phyloP scores from a whole-genome alignment of 164 flowering plant species.

The Hamamelis virginiana region DNA sequence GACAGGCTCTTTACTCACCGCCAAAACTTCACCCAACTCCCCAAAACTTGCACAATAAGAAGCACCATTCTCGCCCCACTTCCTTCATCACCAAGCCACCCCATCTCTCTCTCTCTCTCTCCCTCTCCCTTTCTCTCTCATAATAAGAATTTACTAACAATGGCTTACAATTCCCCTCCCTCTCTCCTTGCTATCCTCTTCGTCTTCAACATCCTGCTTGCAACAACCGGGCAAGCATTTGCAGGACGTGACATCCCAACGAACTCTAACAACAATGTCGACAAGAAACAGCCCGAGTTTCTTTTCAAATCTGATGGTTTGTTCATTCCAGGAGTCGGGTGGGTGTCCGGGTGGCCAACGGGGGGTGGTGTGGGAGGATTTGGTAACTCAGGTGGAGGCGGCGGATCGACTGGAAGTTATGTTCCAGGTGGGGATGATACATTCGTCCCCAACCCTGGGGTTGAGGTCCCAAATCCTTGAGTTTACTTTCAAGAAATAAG shows the following conservation, averaged over 20 bases:
- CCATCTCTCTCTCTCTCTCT: not conserved
- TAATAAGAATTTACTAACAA: slow-evolving; percentile 1
- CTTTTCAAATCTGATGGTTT: slow-evolving; percentile 20
- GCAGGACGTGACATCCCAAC: slow-evolving; percentile 27
- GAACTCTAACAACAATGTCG: slow-evolving; percentile 7
- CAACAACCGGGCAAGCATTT: slow-evolving; percentile 13
- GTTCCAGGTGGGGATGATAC: slow-evolving; percentile 51
- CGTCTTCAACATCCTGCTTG: slow-evolving; percentile 19
- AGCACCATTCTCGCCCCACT: not conserved
- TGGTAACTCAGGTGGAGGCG: slow-evolving; percentile 2
- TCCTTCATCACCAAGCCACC: slow-evolving; percentile 8
- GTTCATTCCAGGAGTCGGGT: slow-evolving; percentile 39
- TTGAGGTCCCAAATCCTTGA: slow-evolving; percentile 37
- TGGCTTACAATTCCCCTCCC: slow-evolving; percentile 18
- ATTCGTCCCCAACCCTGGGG: slow-evolving; percentile 38
- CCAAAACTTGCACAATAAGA: slow-evolving; percentile 21
- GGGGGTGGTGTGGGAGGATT: not conserved
- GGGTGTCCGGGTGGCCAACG: slow-evolving; percentile 20
- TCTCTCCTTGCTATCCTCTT: slow-evolving; percentile 22
- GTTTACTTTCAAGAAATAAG: slow-evolving; percentile 3
- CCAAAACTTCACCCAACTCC: slow-evolving; percentile 20
- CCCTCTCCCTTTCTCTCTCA: not conserved
- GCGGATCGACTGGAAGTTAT: slow-evolving; percentile 2
- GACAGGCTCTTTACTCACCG: slow-evolving; percentile 25
- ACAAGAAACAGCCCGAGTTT: slow-evolving; percentile 32